phyloP scores from a whole-genome alignment of 495 filamentous ascomycete genomes.

The Daldinia caldariorum region DNA sequence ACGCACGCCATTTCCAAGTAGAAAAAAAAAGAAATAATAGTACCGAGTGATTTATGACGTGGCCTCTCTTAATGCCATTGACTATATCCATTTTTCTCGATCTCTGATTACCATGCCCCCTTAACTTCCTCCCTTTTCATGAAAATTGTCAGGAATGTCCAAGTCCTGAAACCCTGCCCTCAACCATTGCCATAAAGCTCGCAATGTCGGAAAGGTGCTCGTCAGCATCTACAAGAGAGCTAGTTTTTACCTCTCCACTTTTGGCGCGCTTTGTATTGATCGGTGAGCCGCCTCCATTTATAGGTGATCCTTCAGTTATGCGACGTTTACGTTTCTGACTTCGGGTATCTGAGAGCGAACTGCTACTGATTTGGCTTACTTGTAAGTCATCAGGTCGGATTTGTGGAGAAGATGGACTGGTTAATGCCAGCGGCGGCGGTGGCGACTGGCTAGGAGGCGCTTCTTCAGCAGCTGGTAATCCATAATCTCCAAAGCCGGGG shows the following conservation, averaged over 20 bases:
- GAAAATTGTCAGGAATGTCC: neutral
- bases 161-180: neutral
- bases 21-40: neutral
- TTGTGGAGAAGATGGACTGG: conserved; percentile 8
- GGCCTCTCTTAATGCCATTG: neutral
- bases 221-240: conserved; percentile 15
- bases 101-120: neutral
- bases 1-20: neutral
- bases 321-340: conserved; percentile 43
- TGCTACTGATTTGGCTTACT: conserved; percentile 16
- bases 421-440: conserved; percentile 5
- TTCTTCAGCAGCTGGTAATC: conserved; percentile 33
- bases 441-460: conserved; percentile 34
- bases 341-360: conserved; percentile 21
- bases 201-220: conserved; percentile 42
- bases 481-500: conserved; percentile 43
- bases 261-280: conserved; percentile 35
- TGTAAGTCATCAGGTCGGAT: conserved; percentile 5
- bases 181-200: conserved; percentile 32
- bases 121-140: neutral
- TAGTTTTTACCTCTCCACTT: conserved; percentile 20
- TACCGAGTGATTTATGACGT: neutral
- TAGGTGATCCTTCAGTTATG: conserved; percentile 23
- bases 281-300: conserved; percentile 21
- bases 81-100: conserved; percentile 5